Percentiles rank a stretch among this genome's conserved stretches.
These are phyloP conservation scores for Exophiala calicioides DNA, from an alignment of 2,329 filamentous ascomycete species.

Conservation along the genomic window DNA sequence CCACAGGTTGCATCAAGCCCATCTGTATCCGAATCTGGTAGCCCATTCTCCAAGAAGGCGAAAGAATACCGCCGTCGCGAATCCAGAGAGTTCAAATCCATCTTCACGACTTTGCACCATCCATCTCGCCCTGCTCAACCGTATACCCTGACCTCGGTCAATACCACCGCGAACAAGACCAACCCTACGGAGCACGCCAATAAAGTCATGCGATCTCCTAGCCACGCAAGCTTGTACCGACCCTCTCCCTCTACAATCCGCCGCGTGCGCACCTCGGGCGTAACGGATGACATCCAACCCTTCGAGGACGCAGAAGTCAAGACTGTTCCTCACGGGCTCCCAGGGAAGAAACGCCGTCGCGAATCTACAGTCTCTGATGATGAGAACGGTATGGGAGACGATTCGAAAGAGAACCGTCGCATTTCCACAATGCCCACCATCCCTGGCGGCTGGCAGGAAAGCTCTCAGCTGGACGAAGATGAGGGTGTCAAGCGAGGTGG, in stretches of 20 bases:
- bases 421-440: slow-evolving; percentile 25
- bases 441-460: slow-evolving; percentile 30
- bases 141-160: slow-evolving; percentile 25
- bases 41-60: slow-evolving; percentile 22
- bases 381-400: slow-evolving; percentile 21
- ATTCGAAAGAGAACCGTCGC: slow-evolving; percentile 28
- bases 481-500: slow-evolving; percentile 29
- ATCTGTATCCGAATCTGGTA: slow-evolving; percentile 8
- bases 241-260: slow-evolving; percentile 42
- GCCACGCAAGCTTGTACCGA: slow-evolving; percentile 39
- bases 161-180: slow-evolving; percentile 26
- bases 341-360: slow-evolving; percentile 38
- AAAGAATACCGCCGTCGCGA: slow-evolving; percentile 35
- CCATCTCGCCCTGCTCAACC: slow-evolving; percentile 21
- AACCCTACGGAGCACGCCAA: slow-evolving; percentile 20
- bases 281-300: slow-evolving; percentile 24
- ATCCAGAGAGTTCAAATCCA: slow-evolving; percentile 33
- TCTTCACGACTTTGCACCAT: slow-evolving; percentile 33
- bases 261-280: slow-evolving; percentile 40
- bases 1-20: slow-evolving; percentile 26
- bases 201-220: slow-evolving; percentile 25
- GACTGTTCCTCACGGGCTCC: slow-evolving; percentile 32
- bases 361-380: slow-evolving; percentile 27
- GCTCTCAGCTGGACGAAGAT: slow-evolving; percentile 23
- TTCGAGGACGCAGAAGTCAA: slow-evolving; percentile 30